Conservation (phyloP, 2,329 filamentous ascomycete species). For the Fusarium vanettenii region DNA sequence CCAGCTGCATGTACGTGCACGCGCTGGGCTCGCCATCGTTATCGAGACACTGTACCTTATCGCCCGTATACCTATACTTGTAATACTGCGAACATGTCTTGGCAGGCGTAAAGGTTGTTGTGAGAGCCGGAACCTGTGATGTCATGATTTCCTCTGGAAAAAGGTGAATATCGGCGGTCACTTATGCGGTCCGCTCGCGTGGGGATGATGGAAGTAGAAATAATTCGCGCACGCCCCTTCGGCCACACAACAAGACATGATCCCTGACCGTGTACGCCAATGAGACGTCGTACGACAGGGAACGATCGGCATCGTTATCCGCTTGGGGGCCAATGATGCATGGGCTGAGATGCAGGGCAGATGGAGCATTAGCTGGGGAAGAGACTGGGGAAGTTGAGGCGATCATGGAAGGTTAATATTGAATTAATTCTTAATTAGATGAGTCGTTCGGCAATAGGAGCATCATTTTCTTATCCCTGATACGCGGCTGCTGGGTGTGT, state of each 20-base stretch:
- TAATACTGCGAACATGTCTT: neutral
- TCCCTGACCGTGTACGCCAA: neutral
- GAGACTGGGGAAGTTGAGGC: neutral
- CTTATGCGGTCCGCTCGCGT: neutral
- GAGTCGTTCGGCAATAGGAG: neutral
- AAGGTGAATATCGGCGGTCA: neutral
- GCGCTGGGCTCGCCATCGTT: neutral
- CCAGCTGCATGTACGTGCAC: neutral
- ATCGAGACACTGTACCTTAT: neutral
- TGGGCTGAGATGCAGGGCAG: neutral
- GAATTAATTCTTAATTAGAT: neutral
- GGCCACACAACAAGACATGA: neutral
- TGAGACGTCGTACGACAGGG: neutral
- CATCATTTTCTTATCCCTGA: neutral
- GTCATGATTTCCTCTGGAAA: neutral
- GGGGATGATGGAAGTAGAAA: neutral
- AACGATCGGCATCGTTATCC: neutral
- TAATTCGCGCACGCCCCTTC: neutral
- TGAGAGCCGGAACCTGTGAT: neutral
- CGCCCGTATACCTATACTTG: neutral
- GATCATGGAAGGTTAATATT: neutral
- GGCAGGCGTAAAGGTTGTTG: neutral
- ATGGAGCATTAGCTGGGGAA: neutral
- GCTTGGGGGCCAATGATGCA: neutral
- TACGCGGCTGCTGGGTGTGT: no score